These are phyloP conservation scores for Trichocomaceae sp. DNA, from an alignment of 2,329 filamentous ascomycete genomes.

Conservation along the genomic window DNA sequence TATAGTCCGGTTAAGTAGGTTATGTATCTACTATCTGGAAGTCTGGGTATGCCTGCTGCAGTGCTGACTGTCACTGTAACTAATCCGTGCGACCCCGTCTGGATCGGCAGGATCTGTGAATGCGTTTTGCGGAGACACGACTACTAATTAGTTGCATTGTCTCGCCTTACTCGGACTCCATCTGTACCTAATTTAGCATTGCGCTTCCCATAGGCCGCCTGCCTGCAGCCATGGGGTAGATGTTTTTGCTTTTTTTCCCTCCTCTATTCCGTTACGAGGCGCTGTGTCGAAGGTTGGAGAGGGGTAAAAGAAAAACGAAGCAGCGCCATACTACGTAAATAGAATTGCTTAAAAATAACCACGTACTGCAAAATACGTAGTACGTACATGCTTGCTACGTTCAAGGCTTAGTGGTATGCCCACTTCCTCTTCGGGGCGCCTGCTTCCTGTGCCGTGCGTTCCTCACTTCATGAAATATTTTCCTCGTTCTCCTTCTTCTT, in stretches of 20 bases:
- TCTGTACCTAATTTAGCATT: background rate
- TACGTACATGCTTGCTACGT: background rate
- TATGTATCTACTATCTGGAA: too few species aligned
- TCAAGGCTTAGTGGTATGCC: background rate
- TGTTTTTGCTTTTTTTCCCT: too few species aligned
- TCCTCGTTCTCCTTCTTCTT: background rate
- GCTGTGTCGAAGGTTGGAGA: too few species aligned
- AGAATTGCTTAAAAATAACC: too few species aligned
- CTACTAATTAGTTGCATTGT: background rate
- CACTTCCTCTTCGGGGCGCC: constrained; percentile 6
- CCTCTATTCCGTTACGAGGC: too few species aligned
- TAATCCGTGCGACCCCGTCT: background rate
- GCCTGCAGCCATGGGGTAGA: too few species aligned
- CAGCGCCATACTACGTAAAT: too few species aligned
- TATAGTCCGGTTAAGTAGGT: too few species aligned
- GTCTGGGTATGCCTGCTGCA: too few species aligned
- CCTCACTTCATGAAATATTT: background rate
- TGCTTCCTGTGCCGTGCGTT: background rate
- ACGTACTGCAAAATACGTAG: too few species aligned
- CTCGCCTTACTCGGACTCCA: background rate
- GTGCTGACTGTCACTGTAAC: background rate
- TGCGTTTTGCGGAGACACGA: constrained; percentile 4
- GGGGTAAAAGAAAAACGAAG: too few species aligned
- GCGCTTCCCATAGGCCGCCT: background rate
- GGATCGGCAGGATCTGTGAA: constrained; percentile 7